phyloP scores from a whole-genome alignment of 2,329 filamentous ascomycete species.

The Hypoxylon sp. region DNA sequence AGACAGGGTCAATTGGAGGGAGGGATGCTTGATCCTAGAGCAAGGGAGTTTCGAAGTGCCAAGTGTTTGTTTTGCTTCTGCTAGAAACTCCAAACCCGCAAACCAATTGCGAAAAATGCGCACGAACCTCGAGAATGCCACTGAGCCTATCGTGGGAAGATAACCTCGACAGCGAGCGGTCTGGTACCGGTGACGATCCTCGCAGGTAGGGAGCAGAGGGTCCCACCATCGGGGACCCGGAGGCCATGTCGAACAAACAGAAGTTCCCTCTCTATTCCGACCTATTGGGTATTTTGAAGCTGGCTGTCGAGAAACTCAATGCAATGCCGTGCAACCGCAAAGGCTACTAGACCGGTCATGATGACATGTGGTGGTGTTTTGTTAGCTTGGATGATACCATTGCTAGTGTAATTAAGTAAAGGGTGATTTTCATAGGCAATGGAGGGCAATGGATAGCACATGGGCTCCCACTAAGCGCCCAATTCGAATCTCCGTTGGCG shows the following conservation, averaged over 20 bases:
- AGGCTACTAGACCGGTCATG: constrained; percentile 22
- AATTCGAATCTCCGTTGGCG: neutral
- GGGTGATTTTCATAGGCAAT: neutral
- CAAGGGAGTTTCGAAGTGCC: neutral
- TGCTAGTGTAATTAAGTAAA: constrained; percentile 13
- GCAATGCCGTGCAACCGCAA: constrained; percentile 22
- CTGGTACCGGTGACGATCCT: constrained; percentile 42
- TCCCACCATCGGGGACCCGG: constrained; percentile 39
- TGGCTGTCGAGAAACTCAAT: constrained; percentile 20
- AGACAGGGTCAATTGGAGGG: constrained; percentile 14
- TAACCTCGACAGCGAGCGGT: constrained; percentile 45
- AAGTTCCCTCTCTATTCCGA: neutral
- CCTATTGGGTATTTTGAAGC: constrained; percentile 10
- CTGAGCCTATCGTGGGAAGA: constrained; percentile 61
- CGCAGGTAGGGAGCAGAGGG: constrained; percentile 31
- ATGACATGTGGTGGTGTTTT: constrained; percentile 26
- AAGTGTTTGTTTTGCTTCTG: constrained; percentile 1
- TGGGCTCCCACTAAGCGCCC: constrained; percentile 1
- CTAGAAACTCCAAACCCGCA: neutral
- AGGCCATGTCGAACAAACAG: constrained; percentile 24
- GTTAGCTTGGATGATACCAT: constrained; percentile 40
- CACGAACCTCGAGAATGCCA: constrained; percentile 64
- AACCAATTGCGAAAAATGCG: constrained; percentile 15
- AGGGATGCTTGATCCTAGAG: neutral
- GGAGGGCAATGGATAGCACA: no score